Evolutionary conservation across 768 basidiomycete genomes (phyloP), one percentile per base, ranked within the genome.

Genomic region (Crepidotus variabilis): DNA sequence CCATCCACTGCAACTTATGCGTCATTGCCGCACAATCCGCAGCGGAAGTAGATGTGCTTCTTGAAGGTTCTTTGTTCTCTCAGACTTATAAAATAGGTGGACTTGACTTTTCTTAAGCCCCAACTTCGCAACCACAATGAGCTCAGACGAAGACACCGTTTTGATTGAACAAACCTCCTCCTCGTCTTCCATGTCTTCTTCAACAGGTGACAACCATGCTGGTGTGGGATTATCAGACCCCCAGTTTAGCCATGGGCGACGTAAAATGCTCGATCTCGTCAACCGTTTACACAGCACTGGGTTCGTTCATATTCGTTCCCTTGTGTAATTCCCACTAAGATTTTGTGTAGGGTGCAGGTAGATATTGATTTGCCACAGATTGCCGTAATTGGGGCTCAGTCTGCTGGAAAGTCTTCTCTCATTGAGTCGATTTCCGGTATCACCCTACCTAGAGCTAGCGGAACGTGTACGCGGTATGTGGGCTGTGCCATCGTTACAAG

Each of bases 341-440:
- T 18, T 35, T 86, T 4, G 84, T 43, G 2, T 32, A 90, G 88
- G 0, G 85, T 86, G 0, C 82, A 89, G 58, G 72, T 79, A 13
- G 86, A 90, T 52, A 81, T 92, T 9, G 86, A 89, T 61, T 70
- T 91, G 0, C 89, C 90, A 0, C 81, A 83, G 59, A 88, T 91
- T 32, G 85, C 83, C 0, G 89, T 90, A 45, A 79, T 89, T 16
- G 88, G 89, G 0, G 79, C 76, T 1, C 89, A 91, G 60, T 87
- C 84, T 46, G 86, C 86, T 0, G 89, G 89, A 0, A 90, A 90
- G 62, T 88, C 87, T 0, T 90, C 88, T 0, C 75, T 90, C 3
- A 90, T 91, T 10, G 88, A 91, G 61, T 80, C 86, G 0, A 89
- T 91, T 47, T 88, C 87, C 0, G 86, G 88, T 0, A 81, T 90